Percentiles rank a stretch among this genome's conserved stretches.
Conservation (phyloP, 73 alveolate genomes). For the Strombidium stylifer region DNA sequence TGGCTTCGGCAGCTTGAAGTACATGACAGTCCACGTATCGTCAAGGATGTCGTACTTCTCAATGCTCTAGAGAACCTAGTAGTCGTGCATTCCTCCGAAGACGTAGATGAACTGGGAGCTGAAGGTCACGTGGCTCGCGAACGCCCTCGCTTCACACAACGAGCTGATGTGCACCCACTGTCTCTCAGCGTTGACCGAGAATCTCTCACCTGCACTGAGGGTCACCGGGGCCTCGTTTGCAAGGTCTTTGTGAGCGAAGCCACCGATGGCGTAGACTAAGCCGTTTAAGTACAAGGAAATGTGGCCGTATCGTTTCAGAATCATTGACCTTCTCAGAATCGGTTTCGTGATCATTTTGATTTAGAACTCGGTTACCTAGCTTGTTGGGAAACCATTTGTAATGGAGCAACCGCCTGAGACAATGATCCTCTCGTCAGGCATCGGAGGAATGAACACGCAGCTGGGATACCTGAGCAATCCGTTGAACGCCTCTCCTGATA, state of each 20-base stretch:
- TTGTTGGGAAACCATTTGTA: conserved; percentile 46
- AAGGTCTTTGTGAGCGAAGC: conserved; percentile 70
- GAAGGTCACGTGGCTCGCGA: conserved; percentile 17
- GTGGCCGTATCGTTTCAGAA: conserved; percentile 62
- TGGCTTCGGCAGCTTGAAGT: conserved; percentile 68
- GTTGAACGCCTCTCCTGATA: no score
- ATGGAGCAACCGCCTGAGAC: conserved; percentile 66
- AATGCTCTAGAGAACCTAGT: conserved; percentile 42
- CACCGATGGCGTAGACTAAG: conserved; percentile 66
- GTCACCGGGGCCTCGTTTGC: conserved; percentile 66
- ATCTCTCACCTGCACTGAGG: conserved; percentile 62
- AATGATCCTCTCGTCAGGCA: conserved; percentile 46
- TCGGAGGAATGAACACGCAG: no score
- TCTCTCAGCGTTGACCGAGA: conserved; percentile 30
- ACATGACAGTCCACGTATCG: conserved; percentile 49
- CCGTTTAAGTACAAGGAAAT: conserved; percentile 46
- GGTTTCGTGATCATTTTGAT: conserved; percentile 29
- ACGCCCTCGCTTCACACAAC: conserved; percentile 53
- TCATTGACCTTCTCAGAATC: conserved; percentile 44
- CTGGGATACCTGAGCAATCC: no score
- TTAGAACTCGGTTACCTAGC: conserved; percentile 34
- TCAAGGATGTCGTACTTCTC: conserved; percentile 46
- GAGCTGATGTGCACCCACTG: conserved; percentile 49
- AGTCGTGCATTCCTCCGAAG: conserved; percentile 65
- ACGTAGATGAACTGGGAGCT: conserved; percentile 40